phyloP scores from a whole-genome alignment of 2,329 filamentous ascomycete species.

The Aureobasidium sp. region DNA sequence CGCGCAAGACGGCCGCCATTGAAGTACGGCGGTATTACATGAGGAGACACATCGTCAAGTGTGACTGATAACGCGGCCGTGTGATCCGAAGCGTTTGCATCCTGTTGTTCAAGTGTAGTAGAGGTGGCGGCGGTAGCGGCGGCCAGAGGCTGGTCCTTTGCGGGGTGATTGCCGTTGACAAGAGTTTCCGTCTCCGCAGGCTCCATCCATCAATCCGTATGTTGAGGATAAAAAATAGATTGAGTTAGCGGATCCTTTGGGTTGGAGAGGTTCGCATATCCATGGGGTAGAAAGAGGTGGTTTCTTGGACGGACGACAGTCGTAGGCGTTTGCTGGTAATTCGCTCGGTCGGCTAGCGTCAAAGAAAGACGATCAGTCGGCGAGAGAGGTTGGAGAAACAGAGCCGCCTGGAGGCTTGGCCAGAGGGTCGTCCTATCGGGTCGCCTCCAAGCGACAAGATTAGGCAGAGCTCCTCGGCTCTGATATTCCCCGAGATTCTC shows the following conservation, averaged over 20 bases:
- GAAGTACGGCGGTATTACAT: constrained; percentile 38
- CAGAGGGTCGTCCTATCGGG: not conserved
- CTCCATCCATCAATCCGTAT: constrained; percentile 14
- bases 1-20: constrained; percentile 30
- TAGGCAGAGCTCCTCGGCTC: not conserved
- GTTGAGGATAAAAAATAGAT: not conserved
- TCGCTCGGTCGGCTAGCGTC: not conserved
- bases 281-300: not conserved
- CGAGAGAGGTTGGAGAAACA: constrained; percentile 3
- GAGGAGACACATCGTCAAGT: not conserved
- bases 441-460: not conserved
- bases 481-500: constrained; percentile 1
- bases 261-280: constrained; percentile 26
- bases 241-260: not conserved
- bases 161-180: constrained; percentile 14
- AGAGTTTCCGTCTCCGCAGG: constrained; percentile 12
- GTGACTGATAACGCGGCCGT: constrained; percentile 3
- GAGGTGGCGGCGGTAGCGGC: constrained; percentile 7
- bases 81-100: not conserved
- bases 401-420: constrained; percentile 9
- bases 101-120: not conserved
- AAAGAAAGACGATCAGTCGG: not conserved
- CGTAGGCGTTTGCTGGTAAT: not conserved
- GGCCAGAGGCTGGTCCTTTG: constrained; percentile 10
- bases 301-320: not conserved